These are phyloP conservation scores for Chaetomium fimeti DNA, from an alignment of 495 filamentous ascomycete genomes.

Conservation along the genomic window DNA sequence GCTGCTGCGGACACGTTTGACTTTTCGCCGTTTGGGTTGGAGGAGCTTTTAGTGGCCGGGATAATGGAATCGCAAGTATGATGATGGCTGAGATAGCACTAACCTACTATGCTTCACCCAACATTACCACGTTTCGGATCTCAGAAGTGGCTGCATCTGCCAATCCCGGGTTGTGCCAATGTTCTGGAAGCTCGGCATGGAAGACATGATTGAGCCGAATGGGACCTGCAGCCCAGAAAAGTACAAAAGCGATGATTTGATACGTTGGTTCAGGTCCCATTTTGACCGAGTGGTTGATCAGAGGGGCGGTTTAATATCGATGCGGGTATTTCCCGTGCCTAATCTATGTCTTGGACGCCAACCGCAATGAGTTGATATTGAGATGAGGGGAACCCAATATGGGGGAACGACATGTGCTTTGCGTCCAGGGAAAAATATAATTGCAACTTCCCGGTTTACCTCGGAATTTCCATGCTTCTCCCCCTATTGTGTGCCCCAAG, in stretches of 20 bases:
- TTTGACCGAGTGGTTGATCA: background rate
- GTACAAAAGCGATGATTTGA: background rate
- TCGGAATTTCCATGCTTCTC: background rate
- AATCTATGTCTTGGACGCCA: slow-evolving; percentile 1
- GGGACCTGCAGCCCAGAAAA: background rate
- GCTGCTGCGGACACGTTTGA: background rate
- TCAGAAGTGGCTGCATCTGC: background rate
- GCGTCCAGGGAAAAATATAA: background rate
- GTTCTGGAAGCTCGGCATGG: slow-evolving; percentile 1
- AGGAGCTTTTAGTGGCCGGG: background rate
- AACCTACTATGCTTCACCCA: background rate
- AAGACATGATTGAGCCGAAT: background rate
- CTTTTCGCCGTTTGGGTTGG: slow-evolving; percentile 1
- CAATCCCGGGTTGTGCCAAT: background rate
- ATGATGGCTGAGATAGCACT: background rate
- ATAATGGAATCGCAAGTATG: background rate
- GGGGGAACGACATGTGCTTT: background rate
- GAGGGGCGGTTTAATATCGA: background rate
- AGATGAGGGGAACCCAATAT: background rate
- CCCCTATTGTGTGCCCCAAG: background rate
- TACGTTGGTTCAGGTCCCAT: background rate
- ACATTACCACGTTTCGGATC: background rate
- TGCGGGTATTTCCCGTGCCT: slow-evolving; percentile 12
- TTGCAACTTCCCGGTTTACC: background rate
- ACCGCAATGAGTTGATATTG: slow-evolving; percentile 1